These are phyloP conservation scores for Crithidia sp. DNA, from an alignment of 208 protist species.

Conservation along the genomic window DNA sequence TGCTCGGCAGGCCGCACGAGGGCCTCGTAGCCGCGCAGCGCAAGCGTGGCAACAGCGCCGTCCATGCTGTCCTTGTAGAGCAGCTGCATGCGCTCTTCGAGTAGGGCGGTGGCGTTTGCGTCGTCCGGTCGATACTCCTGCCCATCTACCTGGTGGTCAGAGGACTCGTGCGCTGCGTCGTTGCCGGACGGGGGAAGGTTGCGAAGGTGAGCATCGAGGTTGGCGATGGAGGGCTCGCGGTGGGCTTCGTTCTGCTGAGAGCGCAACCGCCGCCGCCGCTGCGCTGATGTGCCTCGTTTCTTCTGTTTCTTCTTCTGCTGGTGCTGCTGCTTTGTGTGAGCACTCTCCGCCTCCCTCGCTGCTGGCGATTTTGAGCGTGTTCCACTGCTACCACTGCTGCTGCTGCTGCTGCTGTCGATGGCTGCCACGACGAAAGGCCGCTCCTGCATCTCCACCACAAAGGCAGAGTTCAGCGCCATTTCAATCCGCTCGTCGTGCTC, in stretches of 20 bases:
- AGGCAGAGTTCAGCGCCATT: constrained; percentile 14
- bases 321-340: too few species aligned
- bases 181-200: not conserved
- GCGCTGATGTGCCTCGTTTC: not conserved
- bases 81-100: constrained; percentile 14
- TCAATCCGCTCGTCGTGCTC: constrained; percentile 15
- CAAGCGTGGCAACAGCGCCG: not conserved
- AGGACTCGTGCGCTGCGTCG: not conserved
- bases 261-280: not conserved
- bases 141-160: not conserved
- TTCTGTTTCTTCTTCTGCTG: not conserved
- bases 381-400: not conserved
- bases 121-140: constrained; percentile 28
- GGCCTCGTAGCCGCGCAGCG: not conserved
- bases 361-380: not conserved
- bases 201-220: constrained; percentile 14
- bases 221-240: not conserved
- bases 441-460: constrained; percentile 1
- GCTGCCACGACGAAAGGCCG: not conserved
- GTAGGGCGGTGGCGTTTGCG: constrained; percentile 24
- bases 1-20: constrained; percentile 13
- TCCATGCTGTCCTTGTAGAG: not conserved
- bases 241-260: not conserved
- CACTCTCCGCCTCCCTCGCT: not conserved
- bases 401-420: constrained; percentile 4